phyloP scores from a whole-genome alignment of 192 early-diverging fungal genomes.

The Linnemannia zychae region DNA sequence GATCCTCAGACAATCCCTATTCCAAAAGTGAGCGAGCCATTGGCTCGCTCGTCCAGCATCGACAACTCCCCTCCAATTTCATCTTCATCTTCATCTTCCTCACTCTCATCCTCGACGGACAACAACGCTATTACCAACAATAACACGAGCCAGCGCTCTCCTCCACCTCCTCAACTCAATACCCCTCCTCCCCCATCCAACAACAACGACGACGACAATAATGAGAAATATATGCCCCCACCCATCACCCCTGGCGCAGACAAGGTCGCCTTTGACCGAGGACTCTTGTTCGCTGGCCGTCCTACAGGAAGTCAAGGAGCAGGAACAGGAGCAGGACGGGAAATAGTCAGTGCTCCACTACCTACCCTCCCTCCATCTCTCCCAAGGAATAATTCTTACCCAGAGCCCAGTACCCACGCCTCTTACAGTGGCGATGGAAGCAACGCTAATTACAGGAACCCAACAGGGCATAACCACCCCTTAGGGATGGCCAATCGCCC shows the following conservation, averaged over 20 bases:
- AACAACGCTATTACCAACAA: neutral
- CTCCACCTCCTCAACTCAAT: neutral
- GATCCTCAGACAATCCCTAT: neutral
- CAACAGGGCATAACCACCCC: neutral
- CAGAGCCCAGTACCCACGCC: neutral
- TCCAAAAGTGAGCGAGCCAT: neutral
- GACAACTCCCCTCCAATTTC: conserved; percentile 16
- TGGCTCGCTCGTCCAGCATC: conserved; percentile 1
- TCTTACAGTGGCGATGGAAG: neutral
- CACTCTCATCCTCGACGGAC: neutral
- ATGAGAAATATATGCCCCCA: neutral
- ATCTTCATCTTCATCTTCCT: conserved; percentile 1
- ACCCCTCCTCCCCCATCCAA: neutral
- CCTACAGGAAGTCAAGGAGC: neutral
- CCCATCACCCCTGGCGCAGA: conserved; percentile 15
- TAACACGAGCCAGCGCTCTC: neutral
- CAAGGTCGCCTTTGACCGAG: conserved; percentile 14
- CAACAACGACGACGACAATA: neutral
- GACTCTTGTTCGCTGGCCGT: conserved; percentile 9
- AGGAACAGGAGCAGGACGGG: neutral
- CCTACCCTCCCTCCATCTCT: neutral
- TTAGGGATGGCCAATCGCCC: neutral
- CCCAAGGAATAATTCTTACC: conserved; percentile 12
- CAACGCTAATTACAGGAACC: neutral
- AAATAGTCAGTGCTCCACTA: conserved; percentile 12